Conservation (phyloP, 75 land plant genomes). For the Selaginella tamariscina region DNA sequence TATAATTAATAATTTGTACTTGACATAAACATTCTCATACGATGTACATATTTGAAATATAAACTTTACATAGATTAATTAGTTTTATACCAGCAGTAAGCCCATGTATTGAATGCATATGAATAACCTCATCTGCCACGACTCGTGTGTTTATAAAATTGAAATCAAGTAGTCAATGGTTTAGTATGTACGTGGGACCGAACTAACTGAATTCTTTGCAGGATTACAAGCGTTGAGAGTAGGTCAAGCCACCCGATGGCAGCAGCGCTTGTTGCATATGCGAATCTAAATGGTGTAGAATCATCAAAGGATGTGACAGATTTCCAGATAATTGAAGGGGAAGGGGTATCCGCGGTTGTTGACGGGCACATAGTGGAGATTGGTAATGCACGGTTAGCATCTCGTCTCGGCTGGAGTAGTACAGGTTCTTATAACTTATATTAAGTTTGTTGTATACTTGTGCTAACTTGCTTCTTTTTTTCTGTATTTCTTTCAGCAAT, state of each 20-base stretch:
- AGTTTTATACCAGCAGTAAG: no score
- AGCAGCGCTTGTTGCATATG: conserved; percentile 60
- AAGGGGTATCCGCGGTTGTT: conserved; percentile 62
- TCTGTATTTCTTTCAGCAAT: conserved; percentile 5
- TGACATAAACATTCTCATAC: no score
- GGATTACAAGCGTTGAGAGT: conserved; percentile 79
- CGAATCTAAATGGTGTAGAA: conserved; percentile 28
- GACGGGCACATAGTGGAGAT: conserved; percentile 49
- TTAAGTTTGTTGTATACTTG: background rate
- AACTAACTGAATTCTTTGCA: no score
- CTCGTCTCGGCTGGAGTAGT: conserved; percentile 38
- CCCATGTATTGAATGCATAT: no score
- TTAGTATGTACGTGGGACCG: no score
- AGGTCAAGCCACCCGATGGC: conserved; percentile 95
- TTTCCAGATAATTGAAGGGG: conserved; percentile 55
- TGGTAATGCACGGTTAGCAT: conserved; percentile 62
- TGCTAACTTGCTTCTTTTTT: background rate
- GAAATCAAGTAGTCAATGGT: no score
- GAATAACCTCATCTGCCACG: no score
- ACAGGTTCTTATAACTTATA: background rate
- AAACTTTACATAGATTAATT: no score
- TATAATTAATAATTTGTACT: no score
- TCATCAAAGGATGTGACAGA: conserved; percentile 46
- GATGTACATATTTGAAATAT: no score
- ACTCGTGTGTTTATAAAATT: no score